These are phyloP conservation scores for Rostrohypoxylon terebratum DNA, from an alignment of 495 filamentous ascomycete genomes.

Conservation along the genomic window DNA sequence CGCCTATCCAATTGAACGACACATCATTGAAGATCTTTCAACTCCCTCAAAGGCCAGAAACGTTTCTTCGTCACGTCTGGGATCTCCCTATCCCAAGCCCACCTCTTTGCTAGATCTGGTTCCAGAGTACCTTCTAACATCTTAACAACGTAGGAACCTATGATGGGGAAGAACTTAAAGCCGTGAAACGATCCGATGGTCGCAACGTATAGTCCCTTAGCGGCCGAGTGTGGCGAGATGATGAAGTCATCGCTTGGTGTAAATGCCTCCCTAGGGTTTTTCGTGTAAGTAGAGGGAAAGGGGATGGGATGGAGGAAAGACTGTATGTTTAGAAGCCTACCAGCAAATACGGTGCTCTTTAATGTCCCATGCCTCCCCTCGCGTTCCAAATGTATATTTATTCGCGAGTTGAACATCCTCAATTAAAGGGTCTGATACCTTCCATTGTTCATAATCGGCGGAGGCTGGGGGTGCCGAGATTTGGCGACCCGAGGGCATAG, in stretches of 20 bases:
- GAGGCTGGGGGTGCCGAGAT: constrained; percentile 64
- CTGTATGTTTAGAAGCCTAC: constrained; percentile 24
- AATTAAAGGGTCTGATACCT: constrained; percentile 53
- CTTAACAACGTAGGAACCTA: constrained; percentile 68
- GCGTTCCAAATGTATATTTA: constrained; percentile 43
- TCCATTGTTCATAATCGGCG: constrained; percentile 61
- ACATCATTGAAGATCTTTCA: constrained; percentile 27
- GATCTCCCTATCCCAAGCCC: constrained; percentile 66
- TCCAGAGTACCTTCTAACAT: constrained; percentile 65
- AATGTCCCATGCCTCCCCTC: constrained; percentile 33
- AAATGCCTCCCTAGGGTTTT: constrained; percentile 46
- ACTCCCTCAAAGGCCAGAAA: constrained; percentile 41
- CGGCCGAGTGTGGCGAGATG: constrained; percentile 65
- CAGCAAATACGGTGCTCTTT: constrained; percentile 54
- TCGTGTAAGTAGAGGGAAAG: background rate
- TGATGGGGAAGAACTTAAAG: constrained; percentile 71
- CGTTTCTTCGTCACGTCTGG: constrained; percentile 27
- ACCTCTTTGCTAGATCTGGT: constrained; percentile 56
- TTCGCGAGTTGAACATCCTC: constrained; percentile 47
- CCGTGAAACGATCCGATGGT: constrained; percentile 63
- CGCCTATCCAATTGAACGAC: background rate
- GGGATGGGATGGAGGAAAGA: background rate
- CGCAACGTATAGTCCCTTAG: constrained; percentile 59
- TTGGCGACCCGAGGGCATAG: constrained; percentile 51
- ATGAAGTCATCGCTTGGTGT: constrained; percentile 67